Evolutionary conservation across 352 stramenopile genomes (phyloP).

Genomic region (Phytopythium oedochilum): DNA sequence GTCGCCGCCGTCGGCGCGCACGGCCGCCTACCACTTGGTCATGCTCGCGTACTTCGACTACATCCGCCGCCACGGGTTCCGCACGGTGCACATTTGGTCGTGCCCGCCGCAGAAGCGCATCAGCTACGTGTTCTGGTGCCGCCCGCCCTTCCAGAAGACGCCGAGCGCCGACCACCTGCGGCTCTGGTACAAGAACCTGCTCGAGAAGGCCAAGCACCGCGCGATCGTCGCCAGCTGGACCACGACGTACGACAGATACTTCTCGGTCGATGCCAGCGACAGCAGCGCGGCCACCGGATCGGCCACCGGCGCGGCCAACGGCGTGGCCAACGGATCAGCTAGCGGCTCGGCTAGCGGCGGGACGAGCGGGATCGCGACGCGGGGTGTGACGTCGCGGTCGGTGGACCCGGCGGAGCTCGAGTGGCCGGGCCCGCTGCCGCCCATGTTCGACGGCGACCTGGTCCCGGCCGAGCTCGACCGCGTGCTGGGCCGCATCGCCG

Average conservation of each 20-base stretch:
- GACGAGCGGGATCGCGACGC: constrained; percentile 33
- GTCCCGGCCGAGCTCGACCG: constrained; percentile 72
- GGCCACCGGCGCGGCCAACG: too few species aligned
- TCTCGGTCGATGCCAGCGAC: constrained; percentile 11
- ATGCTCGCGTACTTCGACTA: constrained; percentile 96
- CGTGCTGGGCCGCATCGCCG: constrained; percentile 58
- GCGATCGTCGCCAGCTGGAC: constrained; percentile 65
- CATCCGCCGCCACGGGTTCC: constrained; percentile 91
- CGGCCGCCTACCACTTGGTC: constrained; percentile 93
- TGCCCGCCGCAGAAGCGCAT: constrained; percentile 93
- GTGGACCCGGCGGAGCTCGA: constrained; percentile 90
- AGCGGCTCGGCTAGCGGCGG: too few species aligned
- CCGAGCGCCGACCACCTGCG: constrained; percentile 92
- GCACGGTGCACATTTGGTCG: constrained; percentile 96
- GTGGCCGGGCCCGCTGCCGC: constrained; percentile 57
- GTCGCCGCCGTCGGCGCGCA: constrained; percentile 74
- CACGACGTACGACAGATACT: constrained; percentile 69
- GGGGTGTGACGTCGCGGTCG: constrained; percentile 48
- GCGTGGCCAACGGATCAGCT: too few species aligned
- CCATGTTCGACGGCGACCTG: constrained; percentile 83
- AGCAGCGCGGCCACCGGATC: too few species aligned
- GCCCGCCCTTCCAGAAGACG: constrained; percentile 93
- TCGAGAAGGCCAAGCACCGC: constrained; percentile 60
- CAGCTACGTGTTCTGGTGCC: constrained; percentile 98
- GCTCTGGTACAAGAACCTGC: constrained; percentile 91